Percentiles rank a stretch among this genome's conserved stretches.
Conservation (phyloP, 225 moss, liverwort and hornwort species). For the Pseudoscleropodium purum region DNA sequence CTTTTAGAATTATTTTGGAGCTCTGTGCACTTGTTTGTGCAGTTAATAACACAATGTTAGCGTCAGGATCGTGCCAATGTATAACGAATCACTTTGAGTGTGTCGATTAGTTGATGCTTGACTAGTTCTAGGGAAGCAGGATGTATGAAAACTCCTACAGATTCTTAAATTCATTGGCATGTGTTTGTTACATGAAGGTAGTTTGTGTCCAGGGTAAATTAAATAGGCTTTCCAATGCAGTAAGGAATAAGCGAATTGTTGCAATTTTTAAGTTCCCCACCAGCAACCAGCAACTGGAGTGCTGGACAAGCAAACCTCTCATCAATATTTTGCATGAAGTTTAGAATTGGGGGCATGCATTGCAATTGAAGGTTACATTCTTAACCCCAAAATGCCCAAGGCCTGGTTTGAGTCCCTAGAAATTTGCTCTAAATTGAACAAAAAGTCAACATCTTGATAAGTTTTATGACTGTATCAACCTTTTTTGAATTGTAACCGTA, state of each 20-base stretch:
- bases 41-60: not conserved
- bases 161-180: not conserved
- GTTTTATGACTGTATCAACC: too few relatives aligned
- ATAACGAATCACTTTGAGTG: too few relatives aligned
- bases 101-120: not conserved
- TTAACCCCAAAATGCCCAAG: not conserved
- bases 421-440: too few relatives aligned
- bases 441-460: too few relatives aligned
- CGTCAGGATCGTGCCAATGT: not conserved
- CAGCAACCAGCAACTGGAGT: too few relatives aligned
- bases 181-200: not conserved
- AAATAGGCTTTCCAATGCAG: not conserved
- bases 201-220: not conserved
- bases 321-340: too few relatives aligned
- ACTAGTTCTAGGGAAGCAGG: not conserved
- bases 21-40: not conserved
- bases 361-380: not conserved
- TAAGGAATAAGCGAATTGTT: too few relatives aligned
- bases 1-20: not conserved
- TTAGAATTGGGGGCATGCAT: not conserved
- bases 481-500: too few relatives aligned
- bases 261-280: too few relatives aligned
- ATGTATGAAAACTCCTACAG: not conserved
- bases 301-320: too few relatives aligned
- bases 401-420: too few relatives aligned